Conservation (phyloP, 2,329 filamentous ascomycete genomes). For the Penicillium sp. region DNA sequence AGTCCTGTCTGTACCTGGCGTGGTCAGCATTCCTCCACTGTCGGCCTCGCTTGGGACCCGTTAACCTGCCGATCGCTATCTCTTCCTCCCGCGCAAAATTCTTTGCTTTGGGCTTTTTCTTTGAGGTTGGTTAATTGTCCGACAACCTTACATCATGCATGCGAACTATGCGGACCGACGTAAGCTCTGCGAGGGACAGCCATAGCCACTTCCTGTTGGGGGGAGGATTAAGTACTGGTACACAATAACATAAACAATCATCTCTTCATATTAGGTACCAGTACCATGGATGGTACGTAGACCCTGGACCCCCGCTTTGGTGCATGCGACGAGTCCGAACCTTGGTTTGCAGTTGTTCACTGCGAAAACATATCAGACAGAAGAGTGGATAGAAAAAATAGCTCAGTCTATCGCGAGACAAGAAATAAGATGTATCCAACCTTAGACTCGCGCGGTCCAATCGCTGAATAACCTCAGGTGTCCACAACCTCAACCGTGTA, state of each 20-base stretch:
- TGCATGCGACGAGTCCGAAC: conserved; percentile 3
- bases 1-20: conserved; percentile 12
- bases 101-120: neutral
- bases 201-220: neutral
- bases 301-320: conserved; percentile 3
- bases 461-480: neutral
- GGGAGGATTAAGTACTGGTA: neutral
- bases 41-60: conserved; percentile 14
- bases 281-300: neutral
- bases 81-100: conserved; percentile 12
- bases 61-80: conserved; percentile 23
- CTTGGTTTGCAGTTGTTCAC: neutral
- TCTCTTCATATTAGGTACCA: neutral
- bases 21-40: conserved; percentile 14
- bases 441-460: neutral
- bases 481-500: neutral
- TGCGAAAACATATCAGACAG: neutral
- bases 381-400: neutral
- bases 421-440: neutral
- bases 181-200: conserved; percentile 5
- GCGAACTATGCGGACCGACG: neutral
- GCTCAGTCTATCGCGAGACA: neutral
- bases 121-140: conserved; percentile 4
- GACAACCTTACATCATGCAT: conserved; percentile 16
- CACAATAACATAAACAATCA: neutral